Evolutionary conservation across 768 basidiomycete genomes (phyloP), one percentile per base, ranked within the genome.

Genomic region (Sporobolomyces roseus): DNA sequence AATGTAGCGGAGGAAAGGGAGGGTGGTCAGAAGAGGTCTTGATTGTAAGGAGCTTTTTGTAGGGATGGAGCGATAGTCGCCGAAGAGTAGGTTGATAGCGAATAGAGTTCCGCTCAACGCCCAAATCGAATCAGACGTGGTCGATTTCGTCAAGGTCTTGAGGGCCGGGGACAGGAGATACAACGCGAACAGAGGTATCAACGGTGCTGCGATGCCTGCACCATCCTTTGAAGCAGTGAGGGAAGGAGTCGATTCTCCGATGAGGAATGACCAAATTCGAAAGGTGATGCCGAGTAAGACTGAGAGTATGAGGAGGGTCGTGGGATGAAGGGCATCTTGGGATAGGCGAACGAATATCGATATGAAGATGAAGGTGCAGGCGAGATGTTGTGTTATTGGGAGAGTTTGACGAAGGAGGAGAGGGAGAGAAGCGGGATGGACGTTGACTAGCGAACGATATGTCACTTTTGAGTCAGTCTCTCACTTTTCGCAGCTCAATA

Each of bases 121-220:
- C 92, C 92, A 97, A 72, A 98, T 93, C 33, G 92, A 92, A 78
- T 99, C 96, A 17, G 90, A 90, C 46, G 94, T 96, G 6, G 93
- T 97, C 29, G 93, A 91, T 43, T 90, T 89, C 35, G 92, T 94
- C 76, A 99, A 80, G 8, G 94, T 97, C 75, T 88, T 85, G 63
- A 98, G 81, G 14, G 97, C 88, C 19, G 96, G 94, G 4, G 93
- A 88, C 62, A 97, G 82, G 21, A 92, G 87, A 81, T 96, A 86
- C 67, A 99, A 83, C 10, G 90, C 85, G 27, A 96, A 83, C 76
- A 94, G 90, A 72, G 93, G 88, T 66, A 97, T 82, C 50, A 97
- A 82, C 10, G 88, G 88, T 0, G 60, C 19, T 56, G 35, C 51
- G n/a, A 33, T 56, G 27, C 35, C 33, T 12, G 23, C 14, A 38